Evolutionary conservation across 2,329 filamentous ascomycete genomes (phyloP).

Genomic region (Ophiostoma quercus): DNA sequence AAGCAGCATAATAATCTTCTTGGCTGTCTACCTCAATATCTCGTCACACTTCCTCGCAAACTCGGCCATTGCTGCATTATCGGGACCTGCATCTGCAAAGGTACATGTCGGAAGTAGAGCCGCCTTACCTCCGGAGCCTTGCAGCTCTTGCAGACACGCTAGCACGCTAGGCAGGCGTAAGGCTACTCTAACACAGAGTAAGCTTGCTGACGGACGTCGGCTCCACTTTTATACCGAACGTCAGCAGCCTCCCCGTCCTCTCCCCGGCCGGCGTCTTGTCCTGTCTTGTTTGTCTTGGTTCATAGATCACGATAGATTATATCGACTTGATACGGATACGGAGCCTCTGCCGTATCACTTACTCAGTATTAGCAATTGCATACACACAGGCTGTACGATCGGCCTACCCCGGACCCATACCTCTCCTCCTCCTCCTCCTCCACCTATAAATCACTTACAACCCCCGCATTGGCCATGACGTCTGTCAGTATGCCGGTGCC

Average conservation of each 20-base stretch:
- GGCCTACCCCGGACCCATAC: neutral
- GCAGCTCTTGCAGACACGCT: neutral
- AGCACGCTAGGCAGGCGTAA: neutral
- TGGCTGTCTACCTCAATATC: neutral
- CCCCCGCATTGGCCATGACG: neutral
- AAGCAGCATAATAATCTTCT: neutral
- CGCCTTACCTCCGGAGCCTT: slow-evolving; percentile 12
- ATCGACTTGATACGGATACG: neutral
- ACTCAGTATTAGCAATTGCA: neutral
- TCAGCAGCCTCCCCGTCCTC: neutral
- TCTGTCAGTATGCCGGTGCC: slow-evolving; percentile 3
- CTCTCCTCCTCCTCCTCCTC: neutral
- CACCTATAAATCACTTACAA: neutral
- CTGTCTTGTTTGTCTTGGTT: neutral
- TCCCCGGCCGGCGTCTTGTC: neutral
- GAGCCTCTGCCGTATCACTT: neutral
- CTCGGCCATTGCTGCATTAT: neutral
- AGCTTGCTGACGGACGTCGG: neutral
- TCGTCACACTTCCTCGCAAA: neutral
- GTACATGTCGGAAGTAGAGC: neutral
- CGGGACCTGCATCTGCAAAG: neutral
- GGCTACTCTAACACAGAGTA: neutral
- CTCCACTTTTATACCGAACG: slow-evolving; percentile 4
- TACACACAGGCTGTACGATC: neutral
- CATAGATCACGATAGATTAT: no score